phyloP scores from a whole-genome alignment of 2,329 filamentous ascomycete species.

The Fusarium sp. region DNA sequence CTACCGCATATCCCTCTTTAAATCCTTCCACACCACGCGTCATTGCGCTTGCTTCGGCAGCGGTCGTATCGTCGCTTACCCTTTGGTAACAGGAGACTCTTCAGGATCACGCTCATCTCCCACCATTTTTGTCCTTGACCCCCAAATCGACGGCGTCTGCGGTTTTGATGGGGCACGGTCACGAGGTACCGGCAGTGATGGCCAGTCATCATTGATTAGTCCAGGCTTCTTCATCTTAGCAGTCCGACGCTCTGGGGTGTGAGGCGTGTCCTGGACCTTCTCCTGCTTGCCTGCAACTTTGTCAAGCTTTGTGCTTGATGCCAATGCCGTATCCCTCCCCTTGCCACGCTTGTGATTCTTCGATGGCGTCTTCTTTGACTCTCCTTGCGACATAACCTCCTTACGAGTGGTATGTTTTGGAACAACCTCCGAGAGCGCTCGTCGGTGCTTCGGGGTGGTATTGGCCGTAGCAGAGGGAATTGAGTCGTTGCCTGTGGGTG shows the following conservation, averaged over 20 bases:
- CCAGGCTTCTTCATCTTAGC: conserved; percentile 24
- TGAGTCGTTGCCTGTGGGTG: not conserved
- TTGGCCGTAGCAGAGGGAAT: not conserved
- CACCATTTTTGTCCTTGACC: conserved; percentile 25
- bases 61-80: not conserved
- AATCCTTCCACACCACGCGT: conserved; percentile 1
- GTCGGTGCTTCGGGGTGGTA: conserved; percentile 1
- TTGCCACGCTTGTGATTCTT: conserved; percentile 30
- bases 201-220: conserved; percentile 42
- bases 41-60: not conserved
- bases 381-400: conserved; percentile 3
- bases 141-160: conserved; percentile 36
- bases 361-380: conserved; percentile 21
- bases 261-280: conserved; percentile 10
- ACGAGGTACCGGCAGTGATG: conserved; percentile 39
- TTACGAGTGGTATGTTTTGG: conserved; percentile 1
- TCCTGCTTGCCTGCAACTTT: conserved; percentile 11
- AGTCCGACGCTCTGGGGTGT: conserved; percentile 18
- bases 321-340: conserved; percentile 23
- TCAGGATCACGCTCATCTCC: conserved; percentile 4
- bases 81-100: conserved; percentile 24
- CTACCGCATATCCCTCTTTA: not conserved
- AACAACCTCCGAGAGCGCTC: conserved; percentile 5
- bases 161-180: conserved; percentile 39
- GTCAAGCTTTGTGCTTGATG: conserved; percentile 9